Evolutionary conservation across 306 rosid genomes (phyloP).

Genomic region (Acmispon strigosus): DNA sequence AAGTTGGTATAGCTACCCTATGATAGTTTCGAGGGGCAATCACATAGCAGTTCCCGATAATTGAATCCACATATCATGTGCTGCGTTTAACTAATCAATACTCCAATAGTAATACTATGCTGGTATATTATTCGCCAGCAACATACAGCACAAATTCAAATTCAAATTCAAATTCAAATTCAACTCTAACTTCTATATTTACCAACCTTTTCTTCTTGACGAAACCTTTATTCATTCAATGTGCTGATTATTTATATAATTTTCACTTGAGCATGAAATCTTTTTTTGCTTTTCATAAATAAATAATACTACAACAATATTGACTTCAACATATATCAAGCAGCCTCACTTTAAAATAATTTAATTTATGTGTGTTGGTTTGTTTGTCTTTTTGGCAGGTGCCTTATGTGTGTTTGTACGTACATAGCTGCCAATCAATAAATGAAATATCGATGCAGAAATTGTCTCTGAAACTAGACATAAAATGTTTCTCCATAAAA

Average conservation of each 20-base stretch:
- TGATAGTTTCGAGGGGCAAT: not conserved
- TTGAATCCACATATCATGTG: not conserved
- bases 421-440: not conserved
- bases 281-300: no score
- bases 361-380: no score
- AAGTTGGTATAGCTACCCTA: not conserved
- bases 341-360: not conserved
- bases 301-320: not conserved
- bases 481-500: not conserved
- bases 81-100: not conserved
- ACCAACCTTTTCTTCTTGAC: not conserved
- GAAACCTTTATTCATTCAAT: no score
- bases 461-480: not conserved
- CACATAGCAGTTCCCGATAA: not conserved
- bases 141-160: not conserved
- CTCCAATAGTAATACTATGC: no score
- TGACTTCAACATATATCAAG: not conserved
- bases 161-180: not conserved
- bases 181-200: not conserved
- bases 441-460: not conserved
- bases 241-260: not conserved
- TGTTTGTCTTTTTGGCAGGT: no score
- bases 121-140: not conserved
- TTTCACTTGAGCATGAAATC: not conserved
- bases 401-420: no score